phyloP scores from a whole-genome alignment of 192 early-diverging fungal genomes.

The Pilaira anomala region DNA sequence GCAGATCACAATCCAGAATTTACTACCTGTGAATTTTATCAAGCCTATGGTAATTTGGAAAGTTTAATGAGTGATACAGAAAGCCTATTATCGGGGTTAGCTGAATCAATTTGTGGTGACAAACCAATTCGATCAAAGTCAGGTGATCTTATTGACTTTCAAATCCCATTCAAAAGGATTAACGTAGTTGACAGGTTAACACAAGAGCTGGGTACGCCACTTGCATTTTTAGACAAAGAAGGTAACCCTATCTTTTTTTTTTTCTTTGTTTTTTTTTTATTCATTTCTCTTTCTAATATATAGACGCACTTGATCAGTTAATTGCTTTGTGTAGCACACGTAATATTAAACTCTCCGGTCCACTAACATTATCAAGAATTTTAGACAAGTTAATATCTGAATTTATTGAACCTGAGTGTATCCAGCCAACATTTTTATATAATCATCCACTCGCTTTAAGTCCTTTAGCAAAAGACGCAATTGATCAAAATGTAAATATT shows the following conservation, averaged over 20 bases:
- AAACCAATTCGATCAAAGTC: constrained; percentile 11
- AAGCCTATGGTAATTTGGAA: constrained; percentile 72
- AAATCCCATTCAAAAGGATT: constrained; percentile 53
- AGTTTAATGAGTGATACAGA: constrained; percentile 68
- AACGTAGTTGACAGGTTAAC: constrained; percentile 53
- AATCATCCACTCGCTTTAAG: constrained; percentile 79
- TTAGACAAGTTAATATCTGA: constrained; percentile 70
- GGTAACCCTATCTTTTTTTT: not conserved
- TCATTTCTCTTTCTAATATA: not conserved
- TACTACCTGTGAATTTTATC: constrained; percentile 87
- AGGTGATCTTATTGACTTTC: constrained; percentile 44
- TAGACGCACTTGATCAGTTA: constrained; percentile 34
- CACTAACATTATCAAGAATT: constrained; percentile 64
- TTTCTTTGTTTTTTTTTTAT: not conserved
- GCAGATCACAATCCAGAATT: constrained; percentile 89
- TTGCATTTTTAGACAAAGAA: constrained; percentile 44
- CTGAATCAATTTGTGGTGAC: constrained; percentile 29
- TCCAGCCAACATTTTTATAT: constrained; percentile 77
- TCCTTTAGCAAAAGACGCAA: constrained; percentile 68
- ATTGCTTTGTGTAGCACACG: constrained; percentile 32
- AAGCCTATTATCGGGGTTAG: constrained; percentile 55
- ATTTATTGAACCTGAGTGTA: constrained; percentile 73
- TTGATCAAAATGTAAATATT: constrained; percentile 17
- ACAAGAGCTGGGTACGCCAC: constrained; percentile 31
- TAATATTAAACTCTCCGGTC: constrained; percentile 39